Base-by-base conservation (phyloP, 2,329 filamentous ascomycete species). In the Pseudogymnoascus sp. region DNA sequence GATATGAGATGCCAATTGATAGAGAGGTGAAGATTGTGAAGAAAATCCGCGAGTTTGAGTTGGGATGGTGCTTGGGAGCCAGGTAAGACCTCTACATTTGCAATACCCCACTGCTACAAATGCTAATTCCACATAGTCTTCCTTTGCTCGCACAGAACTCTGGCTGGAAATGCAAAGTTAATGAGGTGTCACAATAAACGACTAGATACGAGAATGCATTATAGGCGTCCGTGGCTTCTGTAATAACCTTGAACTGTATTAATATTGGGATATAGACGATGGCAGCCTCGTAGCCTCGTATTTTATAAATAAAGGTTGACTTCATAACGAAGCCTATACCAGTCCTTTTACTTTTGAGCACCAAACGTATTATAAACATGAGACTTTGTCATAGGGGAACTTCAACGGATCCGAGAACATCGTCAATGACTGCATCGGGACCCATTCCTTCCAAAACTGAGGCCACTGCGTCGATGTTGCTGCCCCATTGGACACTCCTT, bases 21-120 rank as follows among this genome's bases (percentile, higher is more conserved):
- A 85, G 96, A 40, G 95, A 99, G 77, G 92, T 99, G 68, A 93
- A 90, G 82, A 96, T 97, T 73, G 95, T 93, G 65, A 99, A 99
- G 89, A 96, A 97, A 83, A 96, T 99, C 73, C 93, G 96, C 80
- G 87, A 87, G 63, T 97, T 97, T 75, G 96, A 99, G 79, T 79
- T 99, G 71, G 95, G 95, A 40, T 99, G 95, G 95, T 97, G 93
- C 79, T 81, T 99, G 72, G 95, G 95, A 76, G 95, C 95, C 68
- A 96, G 91, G 91, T 95, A 80, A 79, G 87, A 72, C 63, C 11
- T 16, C 29, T 61, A 31, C 31, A 64, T 50, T 40, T 31, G 1
- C n/a, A 24, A 33, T 37, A 35, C n/a, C 3, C 59, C 26, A 61
- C 3, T 14, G 35, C 31, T 21, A 47, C 13, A 40, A 16, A 42